Conservation (phyloP, 1,284 basidiomycete genomes). For the Psilocybe mexicana region DNA sequence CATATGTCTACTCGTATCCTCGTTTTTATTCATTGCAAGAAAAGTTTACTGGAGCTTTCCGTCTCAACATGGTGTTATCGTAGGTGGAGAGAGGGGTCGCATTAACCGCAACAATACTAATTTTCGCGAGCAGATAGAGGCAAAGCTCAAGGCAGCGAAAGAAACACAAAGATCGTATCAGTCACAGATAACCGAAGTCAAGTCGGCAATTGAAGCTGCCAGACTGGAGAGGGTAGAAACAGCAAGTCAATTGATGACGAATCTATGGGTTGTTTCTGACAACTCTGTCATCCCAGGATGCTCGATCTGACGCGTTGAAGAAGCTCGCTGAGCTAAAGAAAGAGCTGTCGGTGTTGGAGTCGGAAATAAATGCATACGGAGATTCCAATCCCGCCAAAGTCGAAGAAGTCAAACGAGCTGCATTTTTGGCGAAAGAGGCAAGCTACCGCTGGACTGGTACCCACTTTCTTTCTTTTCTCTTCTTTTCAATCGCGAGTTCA, state of each 20-base stretch:
- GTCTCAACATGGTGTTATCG: slow-evolving; percentile 78
- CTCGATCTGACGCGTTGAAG: slow-evolving; percentile 51
- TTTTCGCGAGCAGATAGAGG: slow-evolving; percentile 50
- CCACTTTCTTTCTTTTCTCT: slow-evolving; percentile 20
- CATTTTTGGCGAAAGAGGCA: slow-evolving; percentile 76
- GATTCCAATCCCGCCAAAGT: slow-evolving; percentile 82
- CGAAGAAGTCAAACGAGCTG: slow-evolving; percentile 71
- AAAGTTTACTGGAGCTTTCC: slow-evolving; percentile 93
- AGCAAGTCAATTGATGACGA: slow-evolving; percentile 40
- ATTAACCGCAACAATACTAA: neutral
- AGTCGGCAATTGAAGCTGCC: slow-evolving; percentile 50
- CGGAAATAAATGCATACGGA: slow-evolving; percentile 74
- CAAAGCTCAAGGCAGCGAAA: slow-evolving; percentile 55
- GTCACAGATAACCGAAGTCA: slow-evolving; percentile 49
- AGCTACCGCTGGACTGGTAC: slow-evolving; percentile 84
- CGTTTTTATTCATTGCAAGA: neutral
- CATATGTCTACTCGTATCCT: slow-evolving; percentile 17
- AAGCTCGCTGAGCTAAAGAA: slow-evolving; percentile 52
- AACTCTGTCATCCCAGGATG: slow-evolving; percentile 43
- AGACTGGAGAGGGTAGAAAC: slow-evolving; percentile 61
- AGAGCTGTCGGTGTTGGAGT: slow-evolving; percentile 58
- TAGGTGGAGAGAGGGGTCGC: slow-evolving; percentile 32
- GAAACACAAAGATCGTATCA: slow-evolving; percentile 48
- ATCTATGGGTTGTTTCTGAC: neutral
- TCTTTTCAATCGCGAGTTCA: neutral